phyloP scores from a whole-genome alignment of 225 moss, liverwort and hornwort genomes.

The Sphagnum tenellum region DNA sequence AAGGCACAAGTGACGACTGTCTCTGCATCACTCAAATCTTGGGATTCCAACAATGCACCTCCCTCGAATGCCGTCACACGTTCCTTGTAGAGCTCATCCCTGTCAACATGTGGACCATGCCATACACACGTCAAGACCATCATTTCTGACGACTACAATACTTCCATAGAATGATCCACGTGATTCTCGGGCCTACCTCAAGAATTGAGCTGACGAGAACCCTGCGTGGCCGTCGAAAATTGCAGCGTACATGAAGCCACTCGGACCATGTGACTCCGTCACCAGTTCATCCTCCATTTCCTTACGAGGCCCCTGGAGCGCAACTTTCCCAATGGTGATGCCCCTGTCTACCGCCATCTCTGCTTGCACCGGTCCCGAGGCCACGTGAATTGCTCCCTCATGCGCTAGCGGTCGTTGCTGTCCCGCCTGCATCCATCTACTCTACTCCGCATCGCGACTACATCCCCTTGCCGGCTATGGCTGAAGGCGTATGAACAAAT shows the following conservation, averaged over 20 bases:
- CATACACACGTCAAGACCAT: no score
- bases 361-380: constrained; percentile 14
- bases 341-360: constrained; percentile 26
- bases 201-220: constrained; percentile 40
- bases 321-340: constrained; percentile 43
- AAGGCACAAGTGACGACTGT: constrained; percentile 65
- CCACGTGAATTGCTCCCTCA: background rate
- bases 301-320: constrained; percentile 64
- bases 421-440: no score
- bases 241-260: constrained; percentile 60
- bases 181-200: constrained; percentile 32
- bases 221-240: constrained; percentile 92
- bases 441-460: no score
- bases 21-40: constrained; percentile 39
- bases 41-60: constrained; percentile 50
- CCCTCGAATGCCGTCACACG: constrained; percentile 60
- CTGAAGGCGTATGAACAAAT: no score
- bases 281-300: constrained; percentile 70
- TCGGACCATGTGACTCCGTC: constrained; percentile 36
- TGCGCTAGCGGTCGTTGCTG: no score
- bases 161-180: no score
- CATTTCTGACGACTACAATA: no score
- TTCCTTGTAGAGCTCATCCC: constrained; percentile 81
- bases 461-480: no score
- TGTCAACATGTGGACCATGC: constrained; percentile 6